These are phyloP conservation scores for Phialophora macrospora DNA, from an alignment of 2,329 filamentous ascomycete species.

Conservation along the genomic window DNA sequence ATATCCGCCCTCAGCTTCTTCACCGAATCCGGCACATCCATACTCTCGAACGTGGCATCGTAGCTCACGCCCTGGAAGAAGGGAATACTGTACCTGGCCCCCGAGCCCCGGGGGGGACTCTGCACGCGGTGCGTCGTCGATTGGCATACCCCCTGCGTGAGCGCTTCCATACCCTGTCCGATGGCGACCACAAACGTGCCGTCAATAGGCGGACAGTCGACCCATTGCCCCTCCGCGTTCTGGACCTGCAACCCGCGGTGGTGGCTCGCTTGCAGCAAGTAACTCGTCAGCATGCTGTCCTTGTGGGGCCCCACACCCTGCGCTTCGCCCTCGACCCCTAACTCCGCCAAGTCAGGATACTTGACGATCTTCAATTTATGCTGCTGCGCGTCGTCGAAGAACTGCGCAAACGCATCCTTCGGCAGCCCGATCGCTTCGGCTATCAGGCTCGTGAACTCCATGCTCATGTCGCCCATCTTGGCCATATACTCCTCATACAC, in stretches of 20 bases:
- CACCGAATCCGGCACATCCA: slow-evolving; percentile 70
- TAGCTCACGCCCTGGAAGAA: slow-evolving; percentile 88
- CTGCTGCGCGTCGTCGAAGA: slow-evolving; percentile 73
- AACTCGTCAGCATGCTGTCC: slow-evolving; percentile 77
- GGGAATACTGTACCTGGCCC: slow-evolving; percentile 77
- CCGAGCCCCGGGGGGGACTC: slow-evolving; percentile 70
- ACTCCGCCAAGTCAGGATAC: slow-evolving; percentile 73
- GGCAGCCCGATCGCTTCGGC: slow-evolving; percentile 81
- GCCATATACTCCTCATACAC: slow-evolving; percentile 76
- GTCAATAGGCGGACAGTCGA: slow-evolving; percentile 76
- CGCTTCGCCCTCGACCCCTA: slow-evolving; percentile 56
- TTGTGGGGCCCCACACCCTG: slow-evolving; percentile 78
- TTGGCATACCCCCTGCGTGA: slow-evolving; percentile 81
- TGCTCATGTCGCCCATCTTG: slow-evolving; percentile 73
- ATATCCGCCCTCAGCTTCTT: slow-evolving; percentile 65
- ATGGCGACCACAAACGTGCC: slow-evolving; percentile 86
- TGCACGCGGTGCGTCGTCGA: slow-evolving; percentile 83
- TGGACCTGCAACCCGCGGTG: slow-evolving; percentile 82
- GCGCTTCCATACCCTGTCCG: slow-evolving; percentile 82
- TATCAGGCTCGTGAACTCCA: slow-evolving; percentile 76
- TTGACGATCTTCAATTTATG: slow-evolving; percentile 91
- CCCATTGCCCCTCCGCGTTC: slow-evolving; percentile 77
- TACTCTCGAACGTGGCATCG: slow-evolving; percentile 77
- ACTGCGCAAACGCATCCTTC: slow-evolving; percentile 71
- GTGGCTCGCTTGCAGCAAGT: slow-evolving; percentile 77